Base-by-base conservation (phyloP, 371 early-diverging fungal species). In the Apophysomyces sp. region DNA sequence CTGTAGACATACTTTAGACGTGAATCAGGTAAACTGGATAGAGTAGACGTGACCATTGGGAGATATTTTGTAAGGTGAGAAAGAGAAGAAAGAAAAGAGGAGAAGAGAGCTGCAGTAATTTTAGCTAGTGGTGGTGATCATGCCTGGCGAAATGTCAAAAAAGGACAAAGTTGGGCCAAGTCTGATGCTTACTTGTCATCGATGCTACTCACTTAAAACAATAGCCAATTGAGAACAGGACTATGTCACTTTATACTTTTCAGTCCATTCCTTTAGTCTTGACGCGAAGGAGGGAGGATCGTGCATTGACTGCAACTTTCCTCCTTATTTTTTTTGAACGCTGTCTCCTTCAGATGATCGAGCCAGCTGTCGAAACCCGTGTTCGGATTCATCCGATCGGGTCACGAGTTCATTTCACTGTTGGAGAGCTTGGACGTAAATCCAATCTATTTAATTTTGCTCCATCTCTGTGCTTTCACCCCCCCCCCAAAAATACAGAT, bases 201-300 rank as follows among this genome's bases (percentile, higher is more conserved):
- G 27, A 31, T 21, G 32, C 18, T 26, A 21, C 30, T 37, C 49
- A 44, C 49, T 49, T 61, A 55, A 61, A 54, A 61, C 44, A 55
- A 52, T 51, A 30, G 59, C 65, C 58, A 41, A 64, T 64, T 64
- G 59, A 24, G 65, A 64, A 64, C 55, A 54, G 65, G 58, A 64
- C 65, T 55, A 58, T 55, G 40, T 34, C 49, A 44, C 49, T 44
- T 21, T 44, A 44, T 44, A 44, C 49, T 44, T 44, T 44, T 44
- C 49, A 44, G 49, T 44, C 24, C 49, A 44, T 44, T 44, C 49
- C 49, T 18, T 44, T 21, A 3, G 26, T 21, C 16, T 44, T 44
- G 49, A 44, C 49, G 49, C 49, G 49, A 44, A 21, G 49, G 49
- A 44, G 49, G 49, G 49, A 44, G 49, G 49, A 44, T 44, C 49